Evolutionary conservation across 23 red algal genomes (phyloP).

Genomic region (Gracilaria domingensis): DNA sequence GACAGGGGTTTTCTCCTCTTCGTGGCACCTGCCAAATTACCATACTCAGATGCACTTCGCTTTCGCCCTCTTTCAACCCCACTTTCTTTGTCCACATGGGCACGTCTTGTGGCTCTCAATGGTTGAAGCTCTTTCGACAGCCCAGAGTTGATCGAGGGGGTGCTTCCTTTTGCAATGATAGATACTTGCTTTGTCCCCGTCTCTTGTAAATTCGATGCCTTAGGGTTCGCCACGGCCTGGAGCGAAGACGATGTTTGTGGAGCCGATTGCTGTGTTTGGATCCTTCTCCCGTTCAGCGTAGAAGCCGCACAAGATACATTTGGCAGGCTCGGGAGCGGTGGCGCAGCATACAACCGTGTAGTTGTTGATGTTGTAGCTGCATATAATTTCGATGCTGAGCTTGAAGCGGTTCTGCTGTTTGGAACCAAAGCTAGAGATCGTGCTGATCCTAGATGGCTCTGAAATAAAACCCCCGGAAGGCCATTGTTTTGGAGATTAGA

Average conservation of each 20-base stretch:
- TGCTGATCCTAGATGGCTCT: not conserved
- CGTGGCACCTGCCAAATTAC: not conserved
- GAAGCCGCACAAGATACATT: not conserved
- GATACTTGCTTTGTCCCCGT: not conserved
- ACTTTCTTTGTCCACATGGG: not conserved
- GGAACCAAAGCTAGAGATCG: not conserved
- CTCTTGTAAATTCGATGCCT: not conserved
- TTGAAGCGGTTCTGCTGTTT: not conserved
- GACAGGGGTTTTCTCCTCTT: not conserved
- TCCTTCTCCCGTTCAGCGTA: not conserved
- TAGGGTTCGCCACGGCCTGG: not conserved
- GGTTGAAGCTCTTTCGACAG: not conserved
- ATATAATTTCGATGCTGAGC: not conserved
- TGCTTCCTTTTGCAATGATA: not conserved
- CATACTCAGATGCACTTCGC: not conserved
- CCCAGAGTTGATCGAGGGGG: not conserved
- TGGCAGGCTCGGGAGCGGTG: not conserved
- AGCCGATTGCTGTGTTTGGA: not conserved
- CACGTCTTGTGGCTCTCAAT: not conserved
- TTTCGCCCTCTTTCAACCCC: not conserved
- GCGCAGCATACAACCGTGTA: not conserved
- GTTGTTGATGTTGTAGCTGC: not conserved
- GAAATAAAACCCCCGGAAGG: not conserved
- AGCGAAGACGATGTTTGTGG: not conserved
- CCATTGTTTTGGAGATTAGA: not conserved